These are phyloP conservation scores for Xerophyta viscosa DNA, from an alignment of 106 monocot genomes.

Conservation along the genomic window DNA sequence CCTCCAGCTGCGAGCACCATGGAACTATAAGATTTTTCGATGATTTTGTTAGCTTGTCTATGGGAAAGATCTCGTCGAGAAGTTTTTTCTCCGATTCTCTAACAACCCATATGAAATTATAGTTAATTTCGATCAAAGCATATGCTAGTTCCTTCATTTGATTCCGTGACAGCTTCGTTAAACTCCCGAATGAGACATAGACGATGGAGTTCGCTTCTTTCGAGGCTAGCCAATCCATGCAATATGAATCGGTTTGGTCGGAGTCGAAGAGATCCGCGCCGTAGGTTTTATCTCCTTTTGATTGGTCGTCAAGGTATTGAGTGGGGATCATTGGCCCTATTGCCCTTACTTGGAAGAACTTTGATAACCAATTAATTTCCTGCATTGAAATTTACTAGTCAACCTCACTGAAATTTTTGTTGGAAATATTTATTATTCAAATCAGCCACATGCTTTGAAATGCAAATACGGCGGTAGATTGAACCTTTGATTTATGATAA, in stretches of 20 bases:
- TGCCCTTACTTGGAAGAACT: neutral
- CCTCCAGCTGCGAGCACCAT: conserved; percentile 3
- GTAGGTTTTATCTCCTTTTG: neutral
- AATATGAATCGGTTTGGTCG: neutral
- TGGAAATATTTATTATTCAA: neutral
- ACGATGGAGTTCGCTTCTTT: neutral
- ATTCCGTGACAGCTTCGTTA: neutral
- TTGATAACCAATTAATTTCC: conserved; percentile 5
- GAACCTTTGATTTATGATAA: too few species aligned
- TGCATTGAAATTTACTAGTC: neutral
- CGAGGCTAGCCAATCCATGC: neutral
- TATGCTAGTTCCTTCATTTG: conserved; percentile 2
- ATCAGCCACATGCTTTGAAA: too few species aligned
- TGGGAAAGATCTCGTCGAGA: neutral
- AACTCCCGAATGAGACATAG: neutral
- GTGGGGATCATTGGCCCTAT: conserved; percentile 9
- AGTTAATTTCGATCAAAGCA: neutral
- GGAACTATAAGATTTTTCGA: neutral
- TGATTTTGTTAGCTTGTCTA: neutral
- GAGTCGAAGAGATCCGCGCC: conserved; percentile 1
- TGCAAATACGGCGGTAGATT: too few species aligned
- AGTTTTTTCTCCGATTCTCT: neutral
- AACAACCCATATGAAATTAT: conserved; percentile 1
- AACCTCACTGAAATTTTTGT: neutral
- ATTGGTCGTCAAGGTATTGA: neutral